Percentiles rank a stretch among this genome's conserved stretches.
These are phyloP conservation scores for Leccinum subgranulosum DNA, from an alignment of 768 basidiomycete species.

Conservation along the genomic window DNA sequence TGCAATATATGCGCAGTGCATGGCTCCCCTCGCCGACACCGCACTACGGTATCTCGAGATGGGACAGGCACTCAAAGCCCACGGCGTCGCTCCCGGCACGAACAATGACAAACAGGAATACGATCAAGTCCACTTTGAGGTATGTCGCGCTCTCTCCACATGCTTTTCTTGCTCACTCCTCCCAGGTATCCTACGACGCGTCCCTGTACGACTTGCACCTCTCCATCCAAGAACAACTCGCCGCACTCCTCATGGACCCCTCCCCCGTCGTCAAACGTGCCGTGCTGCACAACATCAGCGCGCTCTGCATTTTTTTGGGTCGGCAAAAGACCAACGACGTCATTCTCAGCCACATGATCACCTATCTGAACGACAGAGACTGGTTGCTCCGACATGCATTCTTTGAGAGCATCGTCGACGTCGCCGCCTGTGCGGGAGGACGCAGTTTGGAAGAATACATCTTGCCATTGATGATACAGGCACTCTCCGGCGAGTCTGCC, in stretches of 20 bases:
- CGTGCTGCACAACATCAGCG: constrained; percentile 80
- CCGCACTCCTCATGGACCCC: constrained; percentile 81
- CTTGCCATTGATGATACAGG: constrained; percentile 93
- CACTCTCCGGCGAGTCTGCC: constrained; percentile 70
- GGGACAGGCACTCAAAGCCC: constrained; percentile 85
- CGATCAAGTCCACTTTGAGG: constrained; percentile 81
- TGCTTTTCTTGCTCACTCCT: background rate
- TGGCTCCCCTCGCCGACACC: constrained; percentile 81
- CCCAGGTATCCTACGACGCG: constrained; percentile 86
- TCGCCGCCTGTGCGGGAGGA: constrained; percentile 91
- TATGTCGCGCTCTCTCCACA: constrained; percentile 24
- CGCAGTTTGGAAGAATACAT: constrained; percentile 95
- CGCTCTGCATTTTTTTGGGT: constrained; percentile 91
- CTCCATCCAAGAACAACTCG: constrained; percentile 84
- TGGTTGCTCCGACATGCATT: constrained; percentile 91
- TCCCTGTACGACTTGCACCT: constrained; percentile 82
- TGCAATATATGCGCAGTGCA: constrained; percentile 78
- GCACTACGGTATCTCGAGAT: constrained; percentile 90
- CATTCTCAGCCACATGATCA: constrained; percentile 83
- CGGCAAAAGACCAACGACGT: constrained; percentile 94
- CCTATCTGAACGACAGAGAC: constrained; percentile 84
- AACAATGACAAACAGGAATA: constrained; percentile 59
- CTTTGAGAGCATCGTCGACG: constrained; percentile 93
- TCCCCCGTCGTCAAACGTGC: constrained; percentile 91
- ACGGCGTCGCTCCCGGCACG: constrained; percentile 52